Base-by-base conservation (phyloP, 495 filamentous ascomycete species). In the Aspergillus cavernicola region DNA sequence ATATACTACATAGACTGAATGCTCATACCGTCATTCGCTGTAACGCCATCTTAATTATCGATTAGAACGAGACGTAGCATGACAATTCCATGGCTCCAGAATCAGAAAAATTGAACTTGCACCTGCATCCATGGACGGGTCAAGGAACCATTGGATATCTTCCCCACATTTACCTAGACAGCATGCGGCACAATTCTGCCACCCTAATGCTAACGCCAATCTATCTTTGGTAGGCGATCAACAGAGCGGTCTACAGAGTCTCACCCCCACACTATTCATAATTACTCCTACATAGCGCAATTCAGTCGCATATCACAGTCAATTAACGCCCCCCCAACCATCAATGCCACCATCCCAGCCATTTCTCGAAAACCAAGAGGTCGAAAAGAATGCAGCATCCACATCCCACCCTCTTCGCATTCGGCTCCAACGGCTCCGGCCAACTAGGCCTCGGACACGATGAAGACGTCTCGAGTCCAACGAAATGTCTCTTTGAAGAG, bases 371-470 rank as follows among this genome's bases (percentile, higher is more conserved):
- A n/a, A n/a, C n/a, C n/a, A n/a, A n/a, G n/a, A n/a, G n/a, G n/a
- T n/a, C n/a, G n/a, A n/a, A n/a, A n/a, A n/a, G n/a, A n/a, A n/a
- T n/a, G n/a, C n/a, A n/a, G n/a, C n/a, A n/a, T n/a, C n/a, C n/a
- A n/a, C n/a, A n/a, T n/a, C n/a, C n/a, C n/a, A n/a, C n/a, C 40
- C 73, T 96, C 37, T 89, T 84, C 63, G 84, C 90, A n/a, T 83
- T 96, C 57, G 93, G 93, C 29, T 97, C 92, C 24, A 98, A 97
- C 67, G 85, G 88, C 32, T 88, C 84, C 6, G 89, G 89, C 46
- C 93, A 98, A 64, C 80, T 98, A 31, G 89, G 87, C 31, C 76
- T 97, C 40, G 82, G 82, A 19, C 86, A 92, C 67, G 76, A 69
- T 38, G 77, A 89, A 53, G 91, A 96, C 66, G 80, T 86, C 11